Conservation (phyloP, 2,329 filamentous ascomycete genomes). For the Domatiomyces globalis region DNA sequence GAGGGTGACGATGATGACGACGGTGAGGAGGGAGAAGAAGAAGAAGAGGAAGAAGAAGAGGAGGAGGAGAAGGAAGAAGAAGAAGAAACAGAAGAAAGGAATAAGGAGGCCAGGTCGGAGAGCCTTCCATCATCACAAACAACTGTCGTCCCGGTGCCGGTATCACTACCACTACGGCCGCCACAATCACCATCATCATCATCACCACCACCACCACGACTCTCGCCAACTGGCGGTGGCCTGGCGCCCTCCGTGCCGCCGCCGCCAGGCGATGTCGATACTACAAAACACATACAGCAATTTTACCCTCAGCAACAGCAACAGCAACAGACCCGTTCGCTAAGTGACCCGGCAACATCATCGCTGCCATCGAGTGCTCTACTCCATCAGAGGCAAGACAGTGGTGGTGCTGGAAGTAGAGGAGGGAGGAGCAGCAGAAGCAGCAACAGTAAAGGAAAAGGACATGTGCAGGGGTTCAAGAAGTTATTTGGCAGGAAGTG, state of each 20-base stretch:
- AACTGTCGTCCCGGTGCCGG: not conserved
- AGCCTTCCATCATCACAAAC: not conserved
- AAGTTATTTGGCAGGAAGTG: not conserved
- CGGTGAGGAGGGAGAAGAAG: conserved; percentile 13
- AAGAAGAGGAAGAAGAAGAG: conserved; percentile 4
- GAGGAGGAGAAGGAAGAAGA: not conserved
- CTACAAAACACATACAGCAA: too few species aligned
- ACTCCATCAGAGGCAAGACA: not conserved
- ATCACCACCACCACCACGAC: not conserved
- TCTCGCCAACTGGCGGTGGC: not conserved
- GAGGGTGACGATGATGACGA: conserved; percentile 19
- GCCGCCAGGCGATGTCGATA: not conserved
- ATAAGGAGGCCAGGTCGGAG: conserved; percentile 21
- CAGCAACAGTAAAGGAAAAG: not conserved
- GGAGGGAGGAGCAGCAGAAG: not conserved
- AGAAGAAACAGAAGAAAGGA: not conserved
- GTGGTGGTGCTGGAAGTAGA: not conserved
- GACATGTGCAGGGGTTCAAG: not conserved
- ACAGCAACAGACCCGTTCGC: not conserved
- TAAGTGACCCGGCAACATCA: not conserved
- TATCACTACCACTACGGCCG: not conserved
- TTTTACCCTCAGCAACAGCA: not conserved
- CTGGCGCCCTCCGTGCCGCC: not conserved
- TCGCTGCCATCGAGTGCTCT: not conserved
- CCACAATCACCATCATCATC: not conserved